These are phyloP conservation scores for Hydrangea macrophylla DNA, from an alignment of 148 eudicot genomes.

Conservation along the genomic window DNA sequence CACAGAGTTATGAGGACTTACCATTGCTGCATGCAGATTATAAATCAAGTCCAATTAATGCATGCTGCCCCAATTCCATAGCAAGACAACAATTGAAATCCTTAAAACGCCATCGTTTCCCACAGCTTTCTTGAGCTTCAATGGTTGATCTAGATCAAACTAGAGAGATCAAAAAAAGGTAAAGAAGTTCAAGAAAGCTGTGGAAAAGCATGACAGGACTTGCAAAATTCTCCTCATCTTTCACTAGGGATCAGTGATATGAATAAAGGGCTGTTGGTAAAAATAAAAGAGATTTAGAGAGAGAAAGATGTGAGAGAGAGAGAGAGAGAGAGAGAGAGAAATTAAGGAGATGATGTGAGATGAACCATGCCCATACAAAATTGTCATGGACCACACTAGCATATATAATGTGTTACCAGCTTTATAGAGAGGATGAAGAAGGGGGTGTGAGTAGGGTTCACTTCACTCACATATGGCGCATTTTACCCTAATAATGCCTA, in stretches of 20 bases:
- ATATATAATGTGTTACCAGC: constrained; percentile 19
- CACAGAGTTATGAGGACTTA: constrained; percentile 5
- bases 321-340: constrained; percentile 5
- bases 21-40: neutral
- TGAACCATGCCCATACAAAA: constrained; percentile 13
- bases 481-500: constrained; percentile 24
- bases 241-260: neutral
- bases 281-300: too few relatives aligned
- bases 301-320: neutral
- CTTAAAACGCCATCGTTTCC: constrained; percentile 58
- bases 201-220: constrained; percentile 77
- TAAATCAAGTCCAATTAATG: neutral
- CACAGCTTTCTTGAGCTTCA: constrained; percentile 78
- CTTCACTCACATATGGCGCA: constrained; percentile 24
- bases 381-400: constrained; percentile 24
- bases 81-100: constrained; percentile 16
- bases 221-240: neutral
- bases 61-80: neutral
- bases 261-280: neutral
- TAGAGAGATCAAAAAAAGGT: neutral
- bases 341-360: neutral
- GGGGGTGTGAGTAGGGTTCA: constrained; percentile 12
- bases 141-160: neutral
- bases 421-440: constrained; percentile 33
- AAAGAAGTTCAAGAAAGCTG: constrained; percentile 89